Conservation (phyloP, 2,329 filamentous ascomycete genomes). For the Tolypocladium ophioglossoides region DNA sequence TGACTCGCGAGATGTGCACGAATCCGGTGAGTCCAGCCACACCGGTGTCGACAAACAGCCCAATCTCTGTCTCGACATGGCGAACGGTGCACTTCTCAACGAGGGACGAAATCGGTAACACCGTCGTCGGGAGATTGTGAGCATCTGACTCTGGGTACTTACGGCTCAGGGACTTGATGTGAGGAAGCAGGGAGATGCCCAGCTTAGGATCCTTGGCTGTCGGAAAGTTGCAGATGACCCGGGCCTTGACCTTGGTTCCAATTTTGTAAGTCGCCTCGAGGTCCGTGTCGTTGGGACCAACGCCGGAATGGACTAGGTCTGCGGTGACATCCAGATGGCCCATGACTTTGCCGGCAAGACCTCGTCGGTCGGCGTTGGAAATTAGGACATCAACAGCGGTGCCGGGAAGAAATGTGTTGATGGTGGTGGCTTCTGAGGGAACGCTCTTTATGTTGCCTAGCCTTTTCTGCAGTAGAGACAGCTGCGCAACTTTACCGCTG, state of each 20-base stretch:
- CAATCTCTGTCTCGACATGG: conserved; percentile 69
- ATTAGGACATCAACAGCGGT: conserved; percentile 81
- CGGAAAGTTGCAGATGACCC: conserved; percentile 82
- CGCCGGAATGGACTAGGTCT: conserved; percentile 80
- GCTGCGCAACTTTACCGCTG: conserved; percentile 75
- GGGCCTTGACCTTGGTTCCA: conserved; percentile 73
- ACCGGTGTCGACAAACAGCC: conserved; percentile 67
- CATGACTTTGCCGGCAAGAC: conserved; percentile 84
- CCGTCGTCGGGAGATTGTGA: conserved; percentile 41
- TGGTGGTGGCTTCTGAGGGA: conserved; percentile 68
- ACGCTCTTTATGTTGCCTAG: conserved; percentile 56
- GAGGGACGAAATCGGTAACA: conserved; percentile 61
- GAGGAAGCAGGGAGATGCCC: conserved; percentile 80
- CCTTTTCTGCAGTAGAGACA: conserved; percentile 64
- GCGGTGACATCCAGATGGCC: conserved; percentile 85
- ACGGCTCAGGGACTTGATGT: conserved; percentile 55
- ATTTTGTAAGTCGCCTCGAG: conserved; percentile 71
- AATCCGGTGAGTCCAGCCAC: conserved; percentile 62
- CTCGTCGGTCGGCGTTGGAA: conserved; percentile 60
- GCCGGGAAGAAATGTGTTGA: conserved; percentile 84
- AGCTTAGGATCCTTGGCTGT: conserved; percentile 70
- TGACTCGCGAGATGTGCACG: conserved; percentile 86
- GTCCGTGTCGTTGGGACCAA: conserved; percentile 56
- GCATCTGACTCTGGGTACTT: conserved; percentile 26
- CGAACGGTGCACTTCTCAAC: conserved; percentile 70